Base-by-base conservation (phyloP, 2,329 filamentous ascomycete species). In the Diaporthe sp. region DNA sequence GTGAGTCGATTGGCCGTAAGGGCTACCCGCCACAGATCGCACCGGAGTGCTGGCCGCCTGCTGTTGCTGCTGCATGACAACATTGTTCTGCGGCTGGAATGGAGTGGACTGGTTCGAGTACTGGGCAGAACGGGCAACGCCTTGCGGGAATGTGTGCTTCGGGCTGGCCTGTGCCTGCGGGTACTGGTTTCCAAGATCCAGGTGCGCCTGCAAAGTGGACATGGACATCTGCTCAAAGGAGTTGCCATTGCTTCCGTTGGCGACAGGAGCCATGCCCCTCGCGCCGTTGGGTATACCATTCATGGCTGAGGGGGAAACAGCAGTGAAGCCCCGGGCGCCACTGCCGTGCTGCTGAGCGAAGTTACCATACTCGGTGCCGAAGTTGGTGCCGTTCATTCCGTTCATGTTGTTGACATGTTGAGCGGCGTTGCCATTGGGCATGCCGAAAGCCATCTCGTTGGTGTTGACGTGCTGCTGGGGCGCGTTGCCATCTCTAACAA, bases 201-300 rank as follows among this genome's bases (percentile, higher is more conserved):
- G 39, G 59, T 76, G 74, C 8, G 74, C 74, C 49, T 74, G 65
- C 3, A 76, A 53, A 34, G 59, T 39, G 31, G 39, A 39, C 65
- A 76, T 76, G n/a, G 74, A 73, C 46, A 65, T 37, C 49, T 70
- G 65, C 58, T 71, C 72, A 28, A 59, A 37, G 28, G 72, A 31
- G 13, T 55, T 72, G 55, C 55, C 69, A 25, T 10, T 51, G 46
- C 37, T 59, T 10, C 19, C 17, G 25, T 34, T 42, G 15, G 46
- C 13, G 31, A 34, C 67, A 46, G 61, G 22, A 39, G 70, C 19
- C n/a, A 46, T 61, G 25, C 19, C 19, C 17, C 3, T 7, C 34
- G 34, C 49, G 3, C 10, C n/a, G 3, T 31, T 42, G 31, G 46
- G 34, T 9, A 31, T 42, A 42, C 49, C 49, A 15, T 55, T 42